Evolutionary conservation across 441 rosid genomes (phyloP).

Genomic region (Mallotus repandus): DNA sequence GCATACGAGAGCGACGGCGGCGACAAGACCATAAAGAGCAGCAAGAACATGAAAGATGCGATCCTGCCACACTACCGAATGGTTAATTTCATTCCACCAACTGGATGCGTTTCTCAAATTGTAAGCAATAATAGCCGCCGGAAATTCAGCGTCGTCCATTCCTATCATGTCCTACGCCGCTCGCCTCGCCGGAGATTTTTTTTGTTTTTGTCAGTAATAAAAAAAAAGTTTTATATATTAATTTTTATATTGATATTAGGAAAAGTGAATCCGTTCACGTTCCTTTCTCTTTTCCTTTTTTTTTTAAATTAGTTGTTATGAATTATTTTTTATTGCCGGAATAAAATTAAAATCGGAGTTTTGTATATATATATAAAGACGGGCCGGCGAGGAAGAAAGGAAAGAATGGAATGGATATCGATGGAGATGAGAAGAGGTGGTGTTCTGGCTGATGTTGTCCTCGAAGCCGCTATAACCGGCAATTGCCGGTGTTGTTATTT

Average conservation of each 20-base stretch:
- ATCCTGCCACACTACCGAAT: constrained; percentile 77
- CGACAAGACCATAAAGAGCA: constrained; percentile 64
- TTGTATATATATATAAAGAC: no score
- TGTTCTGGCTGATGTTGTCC: no score
- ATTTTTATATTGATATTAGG: neutral
- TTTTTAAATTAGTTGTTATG: neutral
- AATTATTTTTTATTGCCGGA: no score
- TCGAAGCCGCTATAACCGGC: no score
- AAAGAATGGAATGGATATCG: no score
- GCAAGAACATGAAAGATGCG: constrained; percentile 73
- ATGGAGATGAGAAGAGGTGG: no score
- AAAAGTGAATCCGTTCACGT: constrained; percentile 6
- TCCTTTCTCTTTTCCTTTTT: neutral
- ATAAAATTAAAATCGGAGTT: no score
- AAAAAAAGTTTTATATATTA: no score
- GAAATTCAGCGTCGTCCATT: constrained; percentile 25
- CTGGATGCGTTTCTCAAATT: constrained; percentile 48
- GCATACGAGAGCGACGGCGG: constrained; percentile 65
- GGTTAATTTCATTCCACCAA: constrained; percentile 74
- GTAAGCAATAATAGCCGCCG: constrained; percentile 36
- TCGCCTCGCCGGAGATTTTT: constrained; percentile 17
- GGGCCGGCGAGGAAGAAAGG: no score
- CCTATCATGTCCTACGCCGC: constrained; percentile 22
- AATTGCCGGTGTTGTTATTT: no score
- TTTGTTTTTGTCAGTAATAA: no score